A percentile compares a stretch with the other conserved stretches of the same genome.
Conservation (phyloP, 768 basidiomycete genomes). For the Phylloporus sp. region DNA sequence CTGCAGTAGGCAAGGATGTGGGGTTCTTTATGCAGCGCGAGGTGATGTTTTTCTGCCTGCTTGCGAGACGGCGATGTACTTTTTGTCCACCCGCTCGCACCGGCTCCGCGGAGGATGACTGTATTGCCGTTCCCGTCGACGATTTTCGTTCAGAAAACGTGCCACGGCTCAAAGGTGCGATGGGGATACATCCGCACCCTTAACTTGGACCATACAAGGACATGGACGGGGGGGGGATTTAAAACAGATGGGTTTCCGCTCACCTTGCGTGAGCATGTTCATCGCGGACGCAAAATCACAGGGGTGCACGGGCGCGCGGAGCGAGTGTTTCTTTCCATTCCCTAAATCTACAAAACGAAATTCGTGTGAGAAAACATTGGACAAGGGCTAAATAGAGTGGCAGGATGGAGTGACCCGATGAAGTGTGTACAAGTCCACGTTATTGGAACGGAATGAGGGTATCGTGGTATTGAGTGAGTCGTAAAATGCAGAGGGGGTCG, state of each 20-base stretch:
- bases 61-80: constrained; percentile 7
- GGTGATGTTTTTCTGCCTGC: background rate
- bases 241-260: no score
- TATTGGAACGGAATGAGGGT: constrained; percentile 32
- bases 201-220: background rate
- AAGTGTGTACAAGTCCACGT: constrained; percentile 22
- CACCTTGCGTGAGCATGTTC: background rate
- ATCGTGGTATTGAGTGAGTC: constrained; percentile 30
- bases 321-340: background rate
- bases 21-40: constrained; percentile 67
- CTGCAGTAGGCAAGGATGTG: constrained; percentile 69
- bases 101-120: constrained; percentile 64
- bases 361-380: constrained; percentile 7
- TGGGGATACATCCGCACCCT: background rate
- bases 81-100: constrained; percentile 87
- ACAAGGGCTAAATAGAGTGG: constrained; percentile 18
- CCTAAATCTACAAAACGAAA: constrained; percentile 22
- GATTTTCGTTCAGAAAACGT: constrained; percentile 55
- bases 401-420: constrained; percentile 9
- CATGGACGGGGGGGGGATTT: no score
- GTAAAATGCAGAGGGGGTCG: constrained; percentile 27
- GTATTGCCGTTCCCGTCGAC: constrained; percentile 53
- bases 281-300: constrained; percentile 1
- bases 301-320: background rate
- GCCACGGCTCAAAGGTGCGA: constrained; percentile 11